These are phyloP conservation scores for Neurospora cerealis DNA, from an alignment of 495 filamentous ascomycete genomes.

Conservation along the genomic window DNA sequence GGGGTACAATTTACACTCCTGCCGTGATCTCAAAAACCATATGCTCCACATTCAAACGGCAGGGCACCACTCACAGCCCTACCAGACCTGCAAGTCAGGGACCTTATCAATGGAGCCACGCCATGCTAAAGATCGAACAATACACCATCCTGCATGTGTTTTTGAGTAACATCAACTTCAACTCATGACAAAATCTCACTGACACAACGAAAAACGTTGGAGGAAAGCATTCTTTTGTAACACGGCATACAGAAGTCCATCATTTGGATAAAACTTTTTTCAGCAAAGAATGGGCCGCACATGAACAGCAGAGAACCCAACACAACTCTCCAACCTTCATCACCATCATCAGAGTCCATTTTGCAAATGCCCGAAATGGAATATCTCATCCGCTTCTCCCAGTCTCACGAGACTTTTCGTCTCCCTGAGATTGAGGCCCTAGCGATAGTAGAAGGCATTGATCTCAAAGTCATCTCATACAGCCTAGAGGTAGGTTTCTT, in stretches of 20 bases:
- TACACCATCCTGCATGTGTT: not conserved
- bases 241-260: not conserved
- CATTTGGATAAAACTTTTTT: not conserved
- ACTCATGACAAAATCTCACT: not conserved
- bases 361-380: slow-evolving; percentile 36
- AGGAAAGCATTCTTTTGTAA: not conserved
- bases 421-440: slow-evolving; percentile 77
- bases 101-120: not conserved
- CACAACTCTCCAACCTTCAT: not conserved
- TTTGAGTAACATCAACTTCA: not conserved
- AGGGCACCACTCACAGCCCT: not conserved
- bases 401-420: slow-evolving; percentile 84
- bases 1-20: not conserved
- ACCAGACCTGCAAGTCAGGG: not conserved
- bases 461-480: slow-evolving; percentile 65
- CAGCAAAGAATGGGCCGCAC: not conserved
- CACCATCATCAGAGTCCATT: not conserved
- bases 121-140: not conserved
- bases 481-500: slow-evolving; percentile 49
- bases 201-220: not conserved
- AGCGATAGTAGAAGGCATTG: slow-evolving; percentile 55
- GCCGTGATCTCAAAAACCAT: not conserved
- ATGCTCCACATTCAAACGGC: not conserved
- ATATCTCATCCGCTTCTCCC: slow-evolving; percentile 84
- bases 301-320: not conserved